These are phyloP conservation scores for Suillus luteus DNA, from an alignment of 768 basidiomycete genomes.

Conservation along the genomic window DNA sequence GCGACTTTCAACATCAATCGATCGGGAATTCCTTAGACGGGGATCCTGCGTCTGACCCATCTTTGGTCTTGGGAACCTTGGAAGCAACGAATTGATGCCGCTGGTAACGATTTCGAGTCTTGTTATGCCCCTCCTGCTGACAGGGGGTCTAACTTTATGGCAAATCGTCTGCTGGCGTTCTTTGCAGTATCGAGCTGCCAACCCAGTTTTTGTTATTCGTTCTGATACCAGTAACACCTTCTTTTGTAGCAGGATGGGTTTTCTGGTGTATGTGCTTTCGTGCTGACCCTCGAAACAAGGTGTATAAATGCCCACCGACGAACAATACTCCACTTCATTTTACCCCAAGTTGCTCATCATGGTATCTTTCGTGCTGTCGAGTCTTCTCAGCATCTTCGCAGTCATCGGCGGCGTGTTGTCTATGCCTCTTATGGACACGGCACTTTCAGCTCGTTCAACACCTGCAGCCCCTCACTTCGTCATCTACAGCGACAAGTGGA, in stretches of 20 bases:
- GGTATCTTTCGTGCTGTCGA: conserved; percentile 6
- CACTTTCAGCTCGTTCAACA: not conserved
- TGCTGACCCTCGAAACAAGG: not conserved
- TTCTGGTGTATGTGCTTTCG: not conserved
- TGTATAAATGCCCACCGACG: conserved; percentile 6
- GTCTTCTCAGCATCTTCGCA: not conserved
- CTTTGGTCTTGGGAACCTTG: not conserved
- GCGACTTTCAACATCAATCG: not conserved
- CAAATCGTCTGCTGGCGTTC: not conserved
- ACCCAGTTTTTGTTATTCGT: not conserved
- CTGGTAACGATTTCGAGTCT: not conserved
- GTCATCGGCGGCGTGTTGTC: not conserved
- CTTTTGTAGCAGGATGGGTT: not conserved
- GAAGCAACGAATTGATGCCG: not conserved
- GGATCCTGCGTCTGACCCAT: not conserved
- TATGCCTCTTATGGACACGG: not conserved
- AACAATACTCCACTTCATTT: not conserved
- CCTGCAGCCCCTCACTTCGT: conserved; percentile 42
- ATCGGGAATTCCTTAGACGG: not conserved
- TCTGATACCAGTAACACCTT: not conserved
- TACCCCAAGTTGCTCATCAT: conserved; percentile 7
- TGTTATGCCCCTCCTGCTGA: not conserved
- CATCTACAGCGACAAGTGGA: conserved; percentile 39
- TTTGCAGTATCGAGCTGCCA: not conserved
- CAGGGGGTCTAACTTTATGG: not conserved